A percentile compares a stretch with the other conserved stretches of the same genome.
phyloP scores from a whole-genome alignment of 208 protist genomes.

The Leishmania braziliensis region DNA sequence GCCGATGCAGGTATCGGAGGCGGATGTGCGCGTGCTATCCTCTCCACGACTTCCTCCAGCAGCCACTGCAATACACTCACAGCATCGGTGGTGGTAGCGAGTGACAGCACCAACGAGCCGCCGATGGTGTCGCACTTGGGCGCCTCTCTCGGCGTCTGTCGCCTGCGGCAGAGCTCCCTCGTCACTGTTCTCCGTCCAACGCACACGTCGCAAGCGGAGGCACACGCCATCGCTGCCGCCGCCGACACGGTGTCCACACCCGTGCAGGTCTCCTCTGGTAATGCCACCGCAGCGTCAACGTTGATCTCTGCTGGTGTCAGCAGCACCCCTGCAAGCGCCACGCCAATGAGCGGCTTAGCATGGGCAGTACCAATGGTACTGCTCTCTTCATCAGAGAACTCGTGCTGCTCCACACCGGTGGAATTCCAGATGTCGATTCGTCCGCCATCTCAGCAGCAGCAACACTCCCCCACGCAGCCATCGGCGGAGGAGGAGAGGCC shows the following conservation, averaged over 20 bases:
- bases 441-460: neutral
- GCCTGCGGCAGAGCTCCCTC: constrained; percentile 17
- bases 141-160: neutral
- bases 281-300: neutral
- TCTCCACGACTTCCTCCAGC: neutral
- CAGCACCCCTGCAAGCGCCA: neutral
- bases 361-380: neutral
- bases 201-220: constrained; percentile 7
- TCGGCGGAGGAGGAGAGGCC: constrained; percentile 4
- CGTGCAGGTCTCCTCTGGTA: too few species aligned
- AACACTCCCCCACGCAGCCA: neutral
- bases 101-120: neutral
- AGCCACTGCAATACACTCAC: neutral
- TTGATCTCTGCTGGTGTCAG: neutral
- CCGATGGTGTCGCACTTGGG: neutral
- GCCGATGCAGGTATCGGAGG: neutral
- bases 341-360: neutral
- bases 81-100: neutral
- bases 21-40: neutral
- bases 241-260: neutral
- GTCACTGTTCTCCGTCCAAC: constrained; percentile 24
- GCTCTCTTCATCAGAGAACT: constrained; percentile 4
- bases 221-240: neutral
- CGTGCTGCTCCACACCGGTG: neutral
- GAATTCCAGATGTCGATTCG: neutral